Evolutionary conservation across 208 protist species (phyloP).

Genomic region (Naegleria fowleri): DNA sequence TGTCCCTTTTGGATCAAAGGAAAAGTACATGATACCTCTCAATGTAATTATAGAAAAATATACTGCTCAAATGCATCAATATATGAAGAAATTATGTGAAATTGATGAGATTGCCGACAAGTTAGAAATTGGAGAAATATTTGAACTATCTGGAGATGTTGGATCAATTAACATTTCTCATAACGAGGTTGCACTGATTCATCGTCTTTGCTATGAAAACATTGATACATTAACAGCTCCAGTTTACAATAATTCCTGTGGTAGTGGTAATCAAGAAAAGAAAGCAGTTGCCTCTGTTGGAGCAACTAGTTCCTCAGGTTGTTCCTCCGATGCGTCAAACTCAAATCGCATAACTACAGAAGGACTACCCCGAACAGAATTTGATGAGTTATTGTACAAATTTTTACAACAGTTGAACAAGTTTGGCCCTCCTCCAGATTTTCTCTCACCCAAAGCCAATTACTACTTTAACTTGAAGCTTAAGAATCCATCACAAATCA

Average conservation of each 20-base stretch:
- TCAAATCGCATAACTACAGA: too few relatives aligned
- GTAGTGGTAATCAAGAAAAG: background rate
- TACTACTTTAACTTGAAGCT: conserved; percentile 17
- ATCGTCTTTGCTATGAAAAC: background rate
- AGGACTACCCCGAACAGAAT: background rate
- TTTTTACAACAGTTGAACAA: background rate
- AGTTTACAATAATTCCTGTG: background rate
- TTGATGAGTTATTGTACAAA: background rate
- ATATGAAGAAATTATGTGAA: background rate
- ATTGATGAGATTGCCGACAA: background rate
- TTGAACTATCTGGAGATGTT: background rate
- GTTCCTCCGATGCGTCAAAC: background rate
- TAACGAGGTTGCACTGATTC: conserved; percentile 8
- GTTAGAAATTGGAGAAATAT: background rate
- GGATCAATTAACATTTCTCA: background rate
- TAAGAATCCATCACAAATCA: background rate
- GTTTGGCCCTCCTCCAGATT: background rate
- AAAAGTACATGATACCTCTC: conserved; percentile 25
- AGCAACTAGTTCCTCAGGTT: background rate
- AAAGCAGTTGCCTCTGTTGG: background rate
- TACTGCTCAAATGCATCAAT: background rate
- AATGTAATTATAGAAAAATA: conserved; percentile 21
- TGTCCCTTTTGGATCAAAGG: conserved; percentile 21
- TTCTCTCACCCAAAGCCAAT: background rate
- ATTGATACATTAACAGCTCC: background rate